Base-by-base conservation (phyloP, 2,329 filamentous ascomycete species). In the Macroventuria anomochaeta region DNA sequence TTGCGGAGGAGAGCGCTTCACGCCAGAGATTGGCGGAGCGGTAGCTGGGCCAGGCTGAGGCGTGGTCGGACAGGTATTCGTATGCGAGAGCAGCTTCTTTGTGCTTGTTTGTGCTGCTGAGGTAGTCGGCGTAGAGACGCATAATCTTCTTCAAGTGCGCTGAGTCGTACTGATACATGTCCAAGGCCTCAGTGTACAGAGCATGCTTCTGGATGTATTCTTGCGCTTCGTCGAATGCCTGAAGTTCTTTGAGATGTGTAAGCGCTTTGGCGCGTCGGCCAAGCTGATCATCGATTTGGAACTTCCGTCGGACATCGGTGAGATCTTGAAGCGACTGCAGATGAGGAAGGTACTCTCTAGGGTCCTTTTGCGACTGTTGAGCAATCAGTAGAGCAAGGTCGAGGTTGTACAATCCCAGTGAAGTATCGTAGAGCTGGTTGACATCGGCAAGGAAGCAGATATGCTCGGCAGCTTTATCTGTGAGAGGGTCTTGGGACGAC, bases 371-470 rank as follows among this genome's bases (percentile, higher is more conserved):
- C 0, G 93, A 95, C 70, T 97, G 93, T 69, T 99, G 95, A 0
- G 95, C 95, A 11, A 99, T 90, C 5, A 97, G 81, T 10, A 99
- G 81, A 3, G 93, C 88, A 7, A 99, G 85, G 10, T 96, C 91
- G 2, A 99, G 84, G 67, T 97, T 88, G 71, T 99, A 99, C 2
- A 97, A 80, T 1, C 93, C 93, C 2, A 99, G 81, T 0, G 95
- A 90, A 55, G 93, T 88, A 57, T 97, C 91, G 67, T 96, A 99
- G 0, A 99, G 84, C 32, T 87, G 87, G 72, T 97, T 96, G 38
- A 96, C 89, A 74, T 99, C 95, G 0, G 93, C 91, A 34, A 99
- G 83, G 80, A 99, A 99, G 80, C 92, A 97, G 55, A 99, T 97
- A 69, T 99, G 95, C 71, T 97, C 92, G 18, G 97, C 88, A 0